Percentiles rank a stretch among this genome's conserved stretches.
Evolutionary conservation across 441 rosid species (phyloP).

Genomic region (Gossypium laxum): DNA sequence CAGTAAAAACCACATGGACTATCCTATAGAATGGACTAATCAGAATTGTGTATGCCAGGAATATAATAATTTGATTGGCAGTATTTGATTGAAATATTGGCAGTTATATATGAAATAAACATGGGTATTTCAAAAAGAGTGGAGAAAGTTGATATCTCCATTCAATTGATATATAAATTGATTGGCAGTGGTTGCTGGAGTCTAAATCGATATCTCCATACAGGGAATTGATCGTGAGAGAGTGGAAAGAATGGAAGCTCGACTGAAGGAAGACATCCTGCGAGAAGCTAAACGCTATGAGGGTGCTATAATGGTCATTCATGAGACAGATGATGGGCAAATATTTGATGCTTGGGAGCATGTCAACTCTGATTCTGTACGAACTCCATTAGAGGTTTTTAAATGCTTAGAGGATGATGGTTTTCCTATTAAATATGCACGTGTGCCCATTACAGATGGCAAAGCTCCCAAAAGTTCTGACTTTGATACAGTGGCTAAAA

Average conservation of each 20-base stretch:
- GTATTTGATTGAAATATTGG: not conserved
- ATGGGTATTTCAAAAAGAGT: not conserved
- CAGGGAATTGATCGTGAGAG: slow-evolving; percentile 95
- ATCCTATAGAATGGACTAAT: not conserved
- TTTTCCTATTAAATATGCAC: slow-evolving; percentile 79
- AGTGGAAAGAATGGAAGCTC: slow-evolving; percentile 98
- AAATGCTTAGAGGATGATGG: slow-evolving; percentile 77
- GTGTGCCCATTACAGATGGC: slow-evolving; percentile 96
- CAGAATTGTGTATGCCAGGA: not conserved
- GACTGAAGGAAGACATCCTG: slow-evolving; percentile 86
- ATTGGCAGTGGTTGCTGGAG: slow-evolving; percentile 5
- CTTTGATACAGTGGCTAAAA: slow-evolving; percentile 63
- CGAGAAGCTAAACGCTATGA: slow-evolving; percentile 80
- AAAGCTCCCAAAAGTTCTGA: slow-evolving; percentile 98
- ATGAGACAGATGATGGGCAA: slow-evolving; percentile 75
- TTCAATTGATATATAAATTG: slow-evolving; percentile 18
- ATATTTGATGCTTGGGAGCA: slow-evolving; percentile 94
- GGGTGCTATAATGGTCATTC: slow-evolving; percentile 96
- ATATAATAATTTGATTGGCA: not conserved
- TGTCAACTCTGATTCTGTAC: slow-evolving; percentile 63
- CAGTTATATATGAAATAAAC: not conserved
- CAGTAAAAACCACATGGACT: not conserved
- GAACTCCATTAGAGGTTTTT: slow-evolving; percentile 93
- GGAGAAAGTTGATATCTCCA: slow-evolving; percentile 12
- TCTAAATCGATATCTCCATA: slow-evolving; percentile 19